phyloP scores from a whole-genome alignment of 306 rosid species.

The Canavalia gladiata region DNA sequence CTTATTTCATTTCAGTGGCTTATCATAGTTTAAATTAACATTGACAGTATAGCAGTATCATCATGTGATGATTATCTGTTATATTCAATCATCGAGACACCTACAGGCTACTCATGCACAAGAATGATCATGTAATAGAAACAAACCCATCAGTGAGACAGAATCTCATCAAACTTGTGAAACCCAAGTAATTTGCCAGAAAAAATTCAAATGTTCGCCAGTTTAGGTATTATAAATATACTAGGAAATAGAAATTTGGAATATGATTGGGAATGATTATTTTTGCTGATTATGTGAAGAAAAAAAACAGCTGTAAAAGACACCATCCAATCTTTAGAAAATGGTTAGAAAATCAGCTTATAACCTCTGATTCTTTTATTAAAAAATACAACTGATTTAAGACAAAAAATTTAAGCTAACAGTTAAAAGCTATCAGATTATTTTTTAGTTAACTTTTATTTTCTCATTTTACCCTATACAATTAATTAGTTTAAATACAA shows the following conservation, averaged over 20 bases:
- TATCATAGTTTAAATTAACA: conserved; percentile 22
- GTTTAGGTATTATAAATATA: not conserved
- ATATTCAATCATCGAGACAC: conserved; percentile 29
- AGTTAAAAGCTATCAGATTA: no score
- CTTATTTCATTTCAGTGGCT: conserved; percentile 7
- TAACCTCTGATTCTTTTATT: no score
- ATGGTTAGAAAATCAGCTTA: no score
- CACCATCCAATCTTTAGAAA: no score
- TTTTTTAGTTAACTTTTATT: no score
- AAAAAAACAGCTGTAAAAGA: no score
- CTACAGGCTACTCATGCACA: conserved; percentile 18
- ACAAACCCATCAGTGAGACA: conserved; percentile 19
- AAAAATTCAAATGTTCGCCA: conserved; percentile 17
- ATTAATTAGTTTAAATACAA: no score
- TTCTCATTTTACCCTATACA: no score
- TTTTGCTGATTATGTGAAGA: no score
- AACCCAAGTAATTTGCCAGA: conserved; percentile 20
- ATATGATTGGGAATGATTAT: no score
- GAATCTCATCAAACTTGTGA: conserved; percentile 36
- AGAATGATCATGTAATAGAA: conserved; percentile 27
- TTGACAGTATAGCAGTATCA: conserved; percentile 19
- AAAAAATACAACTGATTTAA: no score
- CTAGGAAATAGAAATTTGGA: not conserved
- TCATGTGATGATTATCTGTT: conserved; percentile 12
- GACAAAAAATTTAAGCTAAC: no score